These are phyloP conservation scores for Zygosaccharomyces bailii DNA, from an alignment of 805 yeast species.

Conservation along the genomic window DNA sequence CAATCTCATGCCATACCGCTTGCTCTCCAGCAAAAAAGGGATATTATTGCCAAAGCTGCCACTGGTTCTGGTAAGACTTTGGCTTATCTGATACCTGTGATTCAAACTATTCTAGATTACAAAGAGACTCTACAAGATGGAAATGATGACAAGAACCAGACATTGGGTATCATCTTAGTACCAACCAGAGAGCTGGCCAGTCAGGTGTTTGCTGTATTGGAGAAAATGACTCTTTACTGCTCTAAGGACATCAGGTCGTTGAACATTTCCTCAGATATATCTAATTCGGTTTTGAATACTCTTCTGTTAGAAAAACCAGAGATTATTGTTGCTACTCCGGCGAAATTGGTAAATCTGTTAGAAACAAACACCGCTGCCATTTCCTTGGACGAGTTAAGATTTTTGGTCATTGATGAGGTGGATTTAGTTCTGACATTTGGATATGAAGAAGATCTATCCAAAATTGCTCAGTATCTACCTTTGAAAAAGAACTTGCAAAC, in stretches of 20 bases:
- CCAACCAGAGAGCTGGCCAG: slow-evolving; percentile 91
- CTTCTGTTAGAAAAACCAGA: slow-evolving; percentile 73
- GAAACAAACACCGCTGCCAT: slow-evolving; percentile 46
- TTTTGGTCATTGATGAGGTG: slow-evolving; percentile 89
- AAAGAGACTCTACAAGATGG: slow-evolving; percentile 27
- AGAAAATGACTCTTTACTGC: slow-evolving; percentile 66
- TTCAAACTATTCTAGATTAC: slow-evolving; percentile 65
- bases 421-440: slow-evolving; percentile 89
- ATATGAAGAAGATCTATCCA: slow-evolving; percentile 75
- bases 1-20: slow-evolving; percentile 91
- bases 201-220: slow-evolving; percentile 73
- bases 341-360: slow-evolving; percentile 58
- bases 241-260: slow-evolving; percentile 59
- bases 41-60: slow-evolving; percentile 87
- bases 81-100: slow-evolving; percentile 82
- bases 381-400: slow-evolving; percentile 55
- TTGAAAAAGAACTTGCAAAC: slow-evolving; percentile 75
- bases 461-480: slow-evolving; percentile 63
- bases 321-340: slow-evolving; percentile 82
- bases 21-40: slow-evolving; percentile 85
- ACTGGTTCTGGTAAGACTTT: slow-evolving; percentile 97
- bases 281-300: slow-evolving; percentile 68
- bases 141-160: slow-evolving; percentile 24
- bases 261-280: slow-evolving; percentile 59
- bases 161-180: slow-evolving; percentile 69